Conservation (phyloP, 768 basidiomycete genomes). For the Pulveroboletus sp. region DNA sequence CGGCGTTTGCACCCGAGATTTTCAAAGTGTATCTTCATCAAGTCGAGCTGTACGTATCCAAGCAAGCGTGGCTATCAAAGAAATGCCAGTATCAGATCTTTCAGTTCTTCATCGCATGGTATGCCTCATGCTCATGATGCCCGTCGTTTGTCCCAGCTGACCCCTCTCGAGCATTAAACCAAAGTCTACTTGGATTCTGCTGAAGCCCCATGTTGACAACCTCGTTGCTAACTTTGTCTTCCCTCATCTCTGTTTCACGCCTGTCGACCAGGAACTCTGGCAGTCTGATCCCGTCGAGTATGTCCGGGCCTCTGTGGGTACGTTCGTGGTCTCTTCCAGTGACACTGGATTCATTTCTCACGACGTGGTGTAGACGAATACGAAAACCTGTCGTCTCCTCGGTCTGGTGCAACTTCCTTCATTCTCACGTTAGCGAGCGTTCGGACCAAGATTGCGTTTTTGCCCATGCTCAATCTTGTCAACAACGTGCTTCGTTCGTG, state of each 20-base stretch:
- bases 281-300: constrained; percentile 81
- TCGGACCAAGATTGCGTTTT: constrained; percentile 76
- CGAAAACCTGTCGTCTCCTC: constrained; percentile 71
- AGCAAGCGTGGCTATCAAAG: constrained; percentile 73
- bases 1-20: constrained; percentile 80
- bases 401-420: constrained; percentile 76
- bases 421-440: constrained; percentile 72
- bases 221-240: constrained; percentile 81
- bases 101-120: constrained; percentile 88
- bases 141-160: constrained; percentile 8
- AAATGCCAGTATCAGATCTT: constrained; percentile 83
- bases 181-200: constrained; percentile 81
- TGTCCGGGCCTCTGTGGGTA: constrained; percentile 70
- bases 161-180: constrained; percentile 71
- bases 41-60: constrained; percentile 63
- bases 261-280: constrained; percentile 65
- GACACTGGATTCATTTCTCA: not conserved
- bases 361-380: constrained; percentile 61
- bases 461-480: constrained; percentile 75
- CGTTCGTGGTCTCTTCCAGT: constrained; percentile 11
- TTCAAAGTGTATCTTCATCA: constrained; percentile 70
- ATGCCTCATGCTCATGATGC: constrained; percentile 21
- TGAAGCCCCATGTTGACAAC: constrained; percentile 79
- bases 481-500: constrained; percentile 67
- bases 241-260: constrained; percentile 79